Conservation (phyloP, 768 basidiomycete genomes). For the Naganishia vaughanmartiniae region DNA sequence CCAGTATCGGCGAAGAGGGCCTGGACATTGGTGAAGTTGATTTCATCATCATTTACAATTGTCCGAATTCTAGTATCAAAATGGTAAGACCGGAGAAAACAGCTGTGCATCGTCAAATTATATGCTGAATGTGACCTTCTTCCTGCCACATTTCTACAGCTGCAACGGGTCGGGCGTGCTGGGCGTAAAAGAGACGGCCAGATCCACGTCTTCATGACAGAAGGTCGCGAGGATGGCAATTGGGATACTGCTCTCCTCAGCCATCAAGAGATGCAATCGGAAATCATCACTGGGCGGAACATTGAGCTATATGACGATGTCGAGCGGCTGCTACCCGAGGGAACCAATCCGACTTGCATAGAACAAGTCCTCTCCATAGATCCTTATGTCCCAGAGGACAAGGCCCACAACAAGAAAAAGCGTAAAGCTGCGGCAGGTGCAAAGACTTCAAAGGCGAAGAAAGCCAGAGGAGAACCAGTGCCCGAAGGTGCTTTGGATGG, state of each 20-base stretch:
- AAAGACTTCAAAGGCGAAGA: slow-evolving; percentile 31
- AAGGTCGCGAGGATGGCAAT: slow-evolving; percentile 84
- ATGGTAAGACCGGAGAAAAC: slow-evolving; percentile 63
- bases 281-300: slow-evolving; percentile 77
- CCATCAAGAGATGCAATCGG: slow-evolving; percentile 83
- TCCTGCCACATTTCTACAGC: slow-evolving; percentile 55
- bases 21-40: slow-evolving; percentile 98
- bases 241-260: slow-evolving; percentile 81
- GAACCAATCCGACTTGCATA: slow-evolving; percentile 70
- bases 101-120: neutral
- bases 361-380: slow-evolving; percentile 82
- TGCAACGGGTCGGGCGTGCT: slow-evolving; percentile 92
- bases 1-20: slow-evolving; percentile 96
- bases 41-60: slow-evolving; percentile 91
- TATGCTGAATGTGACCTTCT: neutral
- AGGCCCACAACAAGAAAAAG: slow-evolving; percentile 31
- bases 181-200: slow-evolving; percentile 85
- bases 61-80: slow-evolving; percentile 91
- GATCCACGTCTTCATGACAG: slow-evolving; percentile 87
- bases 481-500: slow-evolving; percentile 48
- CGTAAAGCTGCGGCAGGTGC: slow-evolving; percentile 25
- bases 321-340: slow-evolving; percentile 73
- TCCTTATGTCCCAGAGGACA: slow-evolving; percentile 45
- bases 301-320: slow-evolving; percentile 94
- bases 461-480: slow-evolving; percentile 43